Base-by-base conservation (phyloP, 495 filamentous ascomycete species). In the Neurospora tetraspora region DNA sequence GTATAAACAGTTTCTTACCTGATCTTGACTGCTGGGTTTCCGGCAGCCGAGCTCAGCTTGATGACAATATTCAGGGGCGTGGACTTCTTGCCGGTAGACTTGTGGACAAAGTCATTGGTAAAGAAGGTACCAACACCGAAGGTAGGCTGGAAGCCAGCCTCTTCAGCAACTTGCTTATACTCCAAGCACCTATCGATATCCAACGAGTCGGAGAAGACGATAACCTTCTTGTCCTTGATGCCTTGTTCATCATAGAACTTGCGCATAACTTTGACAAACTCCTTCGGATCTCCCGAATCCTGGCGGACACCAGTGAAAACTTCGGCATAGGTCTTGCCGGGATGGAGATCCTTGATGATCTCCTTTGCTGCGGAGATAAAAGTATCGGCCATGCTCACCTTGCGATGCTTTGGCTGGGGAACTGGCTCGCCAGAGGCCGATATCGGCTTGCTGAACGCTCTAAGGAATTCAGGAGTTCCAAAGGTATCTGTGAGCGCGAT, bases 401-500 rank as follows among this genome's bases (percentile, higher is more conserved):
- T 80, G 53, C 79, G 68, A 31, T 72, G 68, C 11, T 27, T 43
- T 5, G 65, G 47, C n/a, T 47, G 61, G 0, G 73, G 69, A 7
- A 70, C 65, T 5, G 71, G 74, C 37, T 76, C 73, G 2, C 75
- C 82, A 10, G 83, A 74, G 43, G 78, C 72, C 59, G 75, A 76
- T n/a, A 85, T 72, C 0, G 89, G 88, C 77, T 91, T 88, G 74
- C 86, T 86, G 83, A 99, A 99, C 0, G 94, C 89, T 69, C 89
- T 88, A 12, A 99, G 86, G 82, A 99, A 99, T 37, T 90, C 88
- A 0, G 93, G 92, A 3, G 96, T 98, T 45, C 96, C 96, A 77
- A 98, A 99, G 3, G 96, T 99, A 83, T 99, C 96, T n/a, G 96
- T 98, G 70, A 99, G 82, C 4, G 96, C 94, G 74, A 99, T 96